Evolutionary conservation across 2,329 filamentous ascomycete genomes (phyloP).

Genomic region (Fusarium sp.): DNA sequence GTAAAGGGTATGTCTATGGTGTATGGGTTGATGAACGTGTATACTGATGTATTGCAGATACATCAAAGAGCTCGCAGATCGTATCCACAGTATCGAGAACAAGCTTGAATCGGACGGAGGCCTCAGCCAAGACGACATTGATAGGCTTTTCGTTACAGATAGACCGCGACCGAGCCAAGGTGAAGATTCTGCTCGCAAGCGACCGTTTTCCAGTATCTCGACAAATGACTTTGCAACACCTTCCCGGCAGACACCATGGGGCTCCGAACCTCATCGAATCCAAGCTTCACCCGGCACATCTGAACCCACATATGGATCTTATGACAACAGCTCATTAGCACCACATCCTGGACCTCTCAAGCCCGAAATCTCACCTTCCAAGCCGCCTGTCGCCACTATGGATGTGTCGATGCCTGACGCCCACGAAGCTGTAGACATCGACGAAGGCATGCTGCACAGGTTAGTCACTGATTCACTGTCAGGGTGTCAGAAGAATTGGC

Average conservation of each 20-base stretch:
- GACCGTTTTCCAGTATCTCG: conserved; percentile 62
- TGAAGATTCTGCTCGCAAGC: conserved; percentile 54
- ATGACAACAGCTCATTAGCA: conserved; percentile 57
- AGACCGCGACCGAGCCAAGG: conserved; percentile 48
- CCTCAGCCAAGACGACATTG: conserved; percentile 59
- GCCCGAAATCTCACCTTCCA: conserved; percentile 51
- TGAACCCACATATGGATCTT: conserved; percentile 46
- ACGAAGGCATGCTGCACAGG: conserved; percentile 60
- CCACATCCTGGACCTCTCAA: conserved; percentile 58
- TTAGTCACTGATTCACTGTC: conserved; percentile 45
- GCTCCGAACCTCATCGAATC: conserved; percentile 58
- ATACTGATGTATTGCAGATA: conserved; percentile 64
- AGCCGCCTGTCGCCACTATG: conserved; percentile 49
- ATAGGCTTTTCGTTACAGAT: conserved; percentile 54
- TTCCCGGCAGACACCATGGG: conserved; percentile 59
- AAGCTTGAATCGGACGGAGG: conserved; percentile 70
- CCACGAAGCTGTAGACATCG: conserved; percentile 52
- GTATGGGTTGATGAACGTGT: not conserved
- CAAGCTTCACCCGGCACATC: conserved; percentile 55
- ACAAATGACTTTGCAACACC: conserved; percentile 55
- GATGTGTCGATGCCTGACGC: conserved; percentile 51
- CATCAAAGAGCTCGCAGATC: conserved; percentile 90
- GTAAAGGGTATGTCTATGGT: conserved; percentile 74
- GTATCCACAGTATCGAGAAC: conserved; percentile 84
- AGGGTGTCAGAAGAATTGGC: not conserved